Base-by-base conservation (phyloP, 768 basidiomycete species). In the Filobasidium floriforme region DNA sequence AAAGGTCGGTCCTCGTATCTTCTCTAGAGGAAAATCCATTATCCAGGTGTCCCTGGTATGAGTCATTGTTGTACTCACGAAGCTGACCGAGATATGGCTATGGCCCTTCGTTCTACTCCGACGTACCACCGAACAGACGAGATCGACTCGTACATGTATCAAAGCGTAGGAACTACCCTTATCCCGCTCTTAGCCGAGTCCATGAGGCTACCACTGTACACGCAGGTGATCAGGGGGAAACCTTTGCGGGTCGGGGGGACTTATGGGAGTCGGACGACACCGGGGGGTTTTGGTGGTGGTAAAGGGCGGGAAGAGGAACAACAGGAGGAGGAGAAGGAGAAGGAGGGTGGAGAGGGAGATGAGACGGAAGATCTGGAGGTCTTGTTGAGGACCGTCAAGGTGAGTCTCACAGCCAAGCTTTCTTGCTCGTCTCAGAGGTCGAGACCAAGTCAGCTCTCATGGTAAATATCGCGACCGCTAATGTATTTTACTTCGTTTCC, bases 121-220 rank as follows among this genome's bases (percentile, higher is more conserved):
- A 40, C 14, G 52, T 24, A 24, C 24, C 22, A 3, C 5, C 5
- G 22, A 6, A n/a, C 77, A 96, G 96, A 98, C 82, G 96, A 99
- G 82, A 85, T 98, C 73, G 93, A 99, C 79, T 97, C 93, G 26
- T 98, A 92, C 80, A 83, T 99, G 77, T 99, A 97, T 79, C 96
- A 99, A 78, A 97, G 94, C n/a, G 93, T 99, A 29, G 96, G 93
- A 0, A 93, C 97, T 75, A 90, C 92, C 65, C 90, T 91, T 19
- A 87, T 98, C 66, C 86, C 89, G 59, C 82, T 88, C 60, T 87
- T 98, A 63, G 92, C 92, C 24, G 81, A 82, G 60, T 90, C 94
- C 1, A 81, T 98, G 64, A 88, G 86, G 18, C 85, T 94, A 1
- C 96, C 96, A 10, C 82, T 98, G 11, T 90, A 88, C 80, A 84